Evolutionary conservation across 106 monocot species (phyloP).

Genomic region (Platanthera zijinensis): DNA sequence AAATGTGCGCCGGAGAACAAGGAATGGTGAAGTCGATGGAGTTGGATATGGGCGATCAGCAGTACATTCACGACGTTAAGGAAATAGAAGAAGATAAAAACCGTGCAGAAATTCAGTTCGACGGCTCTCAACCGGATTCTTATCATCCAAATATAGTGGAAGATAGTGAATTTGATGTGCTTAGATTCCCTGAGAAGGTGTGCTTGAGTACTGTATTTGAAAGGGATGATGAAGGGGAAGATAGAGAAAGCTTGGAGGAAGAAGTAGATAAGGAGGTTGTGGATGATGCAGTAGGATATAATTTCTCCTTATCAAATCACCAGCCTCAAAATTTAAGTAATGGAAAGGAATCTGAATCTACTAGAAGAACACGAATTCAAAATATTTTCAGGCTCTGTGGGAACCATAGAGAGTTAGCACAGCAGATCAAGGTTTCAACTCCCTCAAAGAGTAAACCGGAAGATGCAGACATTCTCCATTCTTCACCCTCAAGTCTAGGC

Average conservation of each 20-base stretch:
- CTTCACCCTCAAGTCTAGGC: slow-evolving; percentile 6
- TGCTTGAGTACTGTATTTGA: slow-evolving; percentile 80
- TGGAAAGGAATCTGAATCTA: slow-evolving; percentile 18
- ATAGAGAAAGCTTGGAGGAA: slow-evolving; percentile 28
- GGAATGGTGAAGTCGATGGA: slow-evolving; percentile 92
- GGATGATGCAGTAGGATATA: slow-evolving; percentile 20
- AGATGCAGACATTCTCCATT: slow-evolving; percentile 14
- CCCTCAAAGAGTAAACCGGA: slow-evolving; percentile 30
- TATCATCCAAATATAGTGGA: slow-evolving; percentile 11
- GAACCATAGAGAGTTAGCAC: slow-evolving; percentile 70
- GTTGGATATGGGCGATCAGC: slow-evolving; percentile 66
- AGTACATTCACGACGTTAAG: slow-evolving; percentile 39
- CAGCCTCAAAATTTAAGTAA: slow-evolving; percentile 3
- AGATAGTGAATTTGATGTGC: slow-evolving; percentile 1
- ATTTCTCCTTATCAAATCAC: not conserved
- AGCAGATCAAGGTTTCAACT: slow-evolving; percentile 29
- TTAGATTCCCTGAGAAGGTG: slow-evolving; percentile 27
- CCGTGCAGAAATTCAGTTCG: not conserved
- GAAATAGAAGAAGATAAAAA: slow-evolving; percentile 41
- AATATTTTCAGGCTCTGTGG: slow-evolving; percentile 96
- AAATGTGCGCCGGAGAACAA: slow-evolving; percentile 35
- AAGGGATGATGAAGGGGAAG: slow-evolving; percentile 54
- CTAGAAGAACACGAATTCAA: slow-evolving; percentile 75
- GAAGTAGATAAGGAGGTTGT: slow-evolving; percentile 69
- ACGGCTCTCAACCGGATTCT: not conserved